A percentile compares a stretch with the other conserved stretches of the same genome.
These are phyloP conservation scores for Globisporangium polare DNA, from an alignment of 352 stramenopile genomes.

Conservation along the genomic window DNA sequence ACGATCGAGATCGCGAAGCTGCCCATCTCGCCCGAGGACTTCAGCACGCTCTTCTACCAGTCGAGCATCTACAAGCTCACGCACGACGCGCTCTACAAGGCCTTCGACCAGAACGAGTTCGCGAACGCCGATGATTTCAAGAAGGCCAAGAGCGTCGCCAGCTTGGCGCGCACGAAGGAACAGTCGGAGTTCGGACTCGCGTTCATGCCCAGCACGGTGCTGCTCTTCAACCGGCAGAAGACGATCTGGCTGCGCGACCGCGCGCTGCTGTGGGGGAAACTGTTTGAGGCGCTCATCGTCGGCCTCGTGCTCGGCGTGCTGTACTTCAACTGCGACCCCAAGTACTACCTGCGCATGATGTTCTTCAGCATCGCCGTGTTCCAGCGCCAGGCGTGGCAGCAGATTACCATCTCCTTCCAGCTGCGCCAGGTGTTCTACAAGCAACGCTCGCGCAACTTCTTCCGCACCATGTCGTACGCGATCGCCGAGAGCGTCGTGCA, in stretches of 20 bases:
- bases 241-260: slow-evolving; percentile 60
- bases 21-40: no score
- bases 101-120: no score
- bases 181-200: slow-evolving; percentile 4
- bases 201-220: slow-evolving; percentile 29
- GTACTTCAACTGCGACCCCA: slow-evolving; percentile 52
- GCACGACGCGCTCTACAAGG: no score
- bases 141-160: neutral
- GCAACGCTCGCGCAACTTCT: slow-evolving; percentile 86
- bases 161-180: slow-evolving; percentile 11
- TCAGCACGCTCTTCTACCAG: no score
- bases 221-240: slow-evolving; percentile 62
- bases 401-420: slow-evolving; percentile 59
- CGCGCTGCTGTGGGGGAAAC: slow-evolving; percentile 53
- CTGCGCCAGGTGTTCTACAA: slow-evolving; percentile 87
- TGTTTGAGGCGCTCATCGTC: slow-evolving; percentile 64
- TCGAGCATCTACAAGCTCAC: no score
- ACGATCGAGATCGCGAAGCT: no score
- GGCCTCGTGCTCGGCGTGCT: slow-evolving; percentile 75
- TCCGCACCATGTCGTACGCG: slow-evolving; percentile 75
- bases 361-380: slow-evolving; percentile 71
- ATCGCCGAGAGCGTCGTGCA: slow-evolving; percentile 31
- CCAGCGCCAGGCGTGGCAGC: slow-evolving; percentile 68
- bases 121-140: no score
- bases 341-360: slow-evolving; percentile 61